Conservation (phyloP, 2,329 filamentous ascomycete species). For the Myriangium duriaei region DNA sequence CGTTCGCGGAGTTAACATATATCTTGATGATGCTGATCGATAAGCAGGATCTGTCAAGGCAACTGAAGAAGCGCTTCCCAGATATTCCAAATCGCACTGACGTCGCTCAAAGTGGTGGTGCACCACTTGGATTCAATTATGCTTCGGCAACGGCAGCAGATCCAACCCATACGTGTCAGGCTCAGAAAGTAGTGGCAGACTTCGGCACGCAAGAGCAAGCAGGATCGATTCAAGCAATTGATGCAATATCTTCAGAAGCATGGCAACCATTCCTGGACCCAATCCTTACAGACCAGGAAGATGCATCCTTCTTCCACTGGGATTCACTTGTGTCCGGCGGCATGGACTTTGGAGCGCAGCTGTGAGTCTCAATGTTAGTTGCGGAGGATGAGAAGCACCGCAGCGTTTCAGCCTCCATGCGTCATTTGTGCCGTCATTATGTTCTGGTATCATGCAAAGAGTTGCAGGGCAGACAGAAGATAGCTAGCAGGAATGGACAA, state of each 20-base stretch:
- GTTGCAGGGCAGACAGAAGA: too few species aligned
- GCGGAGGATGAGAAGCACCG: too few species aligned
- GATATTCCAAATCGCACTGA: background rate
- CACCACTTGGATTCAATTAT: too few species aligned
- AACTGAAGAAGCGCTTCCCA: conserved; percentile 6
- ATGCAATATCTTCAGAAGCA: too few species aligned
- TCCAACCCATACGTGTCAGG: background rate
- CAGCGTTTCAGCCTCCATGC: too few species aligned
- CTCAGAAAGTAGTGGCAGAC: background rate
- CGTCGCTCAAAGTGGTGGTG: too few species aligned
- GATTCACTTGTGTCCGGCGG: conserved; percentile 5
- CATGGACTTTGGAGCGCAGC: conserved; percentile 8
- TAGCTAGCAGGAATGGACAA: too few species aligned
- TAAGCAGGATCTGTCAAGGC: conserved; percentile 3
- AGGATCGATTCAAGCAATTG: too few species aligned
- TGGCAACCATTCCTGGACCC: conserved; percentile 6
- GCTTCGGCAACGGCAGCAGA: background rate
- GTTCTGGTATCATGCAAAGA: too few species aligned
- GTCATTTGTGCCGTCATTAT: too few species aligned
- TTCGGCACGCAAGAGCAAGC: background rate
- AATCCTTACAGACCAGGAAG: conserved; percentile 1
- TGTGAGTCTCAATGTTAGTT: too few species aligned
- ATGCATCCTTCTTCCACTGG: conserved; percentile 3
- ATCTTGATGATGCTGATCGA: background rate
- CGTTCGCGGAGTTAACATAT: background rate